These are phyloP conservation scores for Pseudozyma tsukubaensis DNA, from an alignment of 1,284 basidiomycete genomes.

Conservation along the genomic window DNA sequence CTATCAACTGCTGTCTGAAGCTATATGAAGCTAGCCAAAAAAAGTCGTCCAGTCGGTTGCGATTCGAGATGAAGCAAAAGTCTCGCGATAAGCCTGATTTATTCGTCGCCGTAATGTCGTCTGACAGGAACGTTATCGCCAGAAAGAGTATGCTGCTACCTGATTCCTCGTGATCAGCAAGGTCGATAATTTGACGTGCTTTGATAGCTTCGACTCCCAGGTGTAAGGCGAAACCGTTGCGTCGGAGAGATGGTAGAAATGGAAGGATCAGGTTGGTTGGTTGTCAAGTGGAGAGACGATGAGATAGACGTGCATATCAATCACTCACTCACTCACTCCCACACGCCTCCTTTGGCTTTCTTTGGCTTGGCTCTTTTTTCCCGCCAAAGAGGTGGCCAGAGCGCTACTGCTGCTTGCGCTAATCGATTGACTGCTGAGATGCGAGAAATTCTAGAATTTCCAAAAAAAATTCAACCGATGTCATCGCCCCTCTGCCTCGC, in stretches of 20 bases:
- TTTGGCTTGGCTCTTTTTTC: too few species aligned
- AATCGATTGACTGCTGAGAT: background rate
- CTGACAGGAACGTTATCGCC: background rate
- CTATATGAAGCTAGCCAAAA: too few species aligned
- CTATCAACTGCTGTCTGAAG: too few species aligned
- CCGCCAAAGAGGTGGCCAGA: background rate
- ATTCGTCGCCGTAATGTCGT: background rate
- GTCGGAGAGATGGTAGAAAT: too few species aligned
- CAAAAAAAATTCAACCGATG: background rate
- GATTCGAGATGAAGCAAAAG: background rate
- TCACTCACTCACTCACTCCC: too few species aligned
- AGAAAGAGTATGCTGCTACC: background rate
- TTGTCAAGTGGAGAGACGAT: too few species aligned
- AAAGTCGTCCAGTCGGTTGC: background rate
- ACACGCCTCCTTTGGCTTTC: too few species aligned
- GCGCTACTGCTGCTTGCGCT: background rate
- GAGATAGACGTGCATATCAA: too few species aligned
- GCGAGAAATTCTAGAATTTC: background rate
- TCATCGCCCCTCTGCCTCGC: slow-evolving; percentile 8
- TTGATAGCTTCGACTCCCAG: too few species aligned
- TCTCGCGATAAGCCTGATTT: background rate
- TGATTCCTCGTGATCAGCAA: background rate
- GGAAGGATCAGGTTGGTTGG: too few species aligned
- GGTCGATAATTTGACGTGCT: background rate
- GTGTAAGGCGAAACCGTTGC: too few species aligned